A percentile compares a stretch with the other conserved stretches of the same genome.
Conservation (phyloP, 352 stramenopile species). For the Blastocystis sp. region DNA sequence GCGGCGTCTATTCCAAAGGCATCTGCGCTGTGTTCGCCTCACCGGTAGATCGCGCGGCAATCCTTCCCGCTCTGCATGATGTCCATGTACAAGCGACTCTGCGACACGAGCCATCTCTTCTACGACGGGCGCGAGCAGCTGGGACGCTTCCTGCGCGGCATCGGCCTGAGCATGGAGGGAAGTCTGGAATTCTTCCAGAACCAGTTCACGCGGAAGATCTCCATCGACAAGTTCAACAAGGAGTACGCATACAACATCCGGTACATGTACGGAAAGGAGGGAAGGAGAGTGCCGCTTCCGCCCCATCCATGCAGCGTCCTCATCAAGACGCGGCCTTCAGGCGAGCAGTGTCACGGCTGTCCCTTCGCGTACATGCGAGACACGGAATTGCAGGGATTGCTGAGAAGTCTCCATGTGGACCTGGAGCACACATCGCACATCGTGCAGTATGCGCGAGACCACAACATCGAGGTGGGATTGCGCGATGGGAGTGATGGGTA, state of each 20-base stretch:
- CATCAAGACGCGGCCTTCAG: constrained; percentile 5
- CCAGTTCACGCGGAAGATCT: constrained; percentile 77
- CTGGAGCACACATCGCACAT: constrained; percentile 4
- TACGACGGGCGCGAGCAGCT: constrained; percentile 82
- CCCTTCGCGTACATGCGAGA: constrained; percentile 29
- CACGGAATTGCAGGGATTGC: constrained; percentile 13
- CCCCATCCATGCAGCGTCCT: constrained; percentile 1
- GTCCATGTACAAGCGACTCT: constrained; percentile 77
- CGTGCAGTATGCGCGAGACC: background rate
- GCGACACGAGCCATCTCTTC: constrained; percentile 80
- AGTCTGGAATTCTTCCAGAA: constrained; percentile 78
- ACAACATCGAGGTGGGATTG: constrained; percentile 18
- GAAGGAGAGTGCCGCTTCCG: constrained; percentile 24
- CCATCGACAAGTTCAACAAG: constrained; percentile 77
- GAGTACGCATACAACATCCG: constrained; percentile 83
- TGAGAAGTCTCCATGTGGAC: constrained; percentile 22
- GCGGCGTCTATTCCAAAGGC: background rate
- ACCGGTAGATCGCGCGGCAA: constrained; percentile 11
- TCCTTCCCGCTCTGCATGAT: constrained; percentile 80
- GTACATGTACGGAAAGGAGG: constrained; percentile 77
- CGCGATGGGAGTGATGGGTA: background rate
- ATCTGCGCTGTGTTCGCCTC: background rate
- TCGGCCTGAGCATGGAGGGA: constrained; percentile 79
- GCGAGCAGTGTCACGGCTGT: constrained; percentile 65
- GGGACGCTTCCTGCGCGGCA: constrained; percentile 77